A percentile compares a stretch with the other conserved stretches of the same genome.
Evolutionary conservation across 2,329 filamentous ascomycete species (phyloP).

Genomic region (Fusarium lateritium): DNA sequence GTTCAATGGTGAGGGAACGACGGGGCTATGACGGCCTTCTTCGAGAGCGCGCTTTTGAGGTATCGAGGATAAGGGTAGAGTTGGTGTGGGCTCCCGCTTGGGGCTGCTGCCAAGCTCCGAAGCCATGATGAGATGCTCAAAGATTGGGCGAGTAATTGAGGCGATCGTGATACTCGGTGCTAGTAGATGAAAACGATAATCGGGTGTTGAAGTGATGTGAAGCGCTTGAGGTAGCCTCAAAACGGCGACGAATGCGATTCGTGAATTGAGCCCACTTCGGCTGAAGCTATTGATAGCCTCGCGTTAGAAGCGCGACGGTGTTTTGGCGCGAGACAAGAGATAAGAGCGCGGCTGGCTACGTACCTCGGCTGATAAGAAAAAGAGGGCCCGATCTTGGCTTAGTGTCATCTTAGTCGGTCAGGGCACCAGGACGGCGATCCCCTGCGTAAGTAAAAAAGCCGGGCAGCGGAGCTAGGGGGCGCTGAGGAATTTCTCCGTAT

Average conservation of each 20-base stretch:
- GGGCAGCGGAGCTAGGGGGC: slow-evolving; percentile 41
- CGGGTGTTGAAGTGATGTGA: slow-evolving; percentile 7
- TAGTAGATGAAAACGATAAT: not conserved
- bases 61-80: slow-evolving; percentile 61
- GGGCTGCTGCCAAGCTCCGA: slow-evolving; percentile 56
- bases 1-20: slow-evolving; percentile 82
- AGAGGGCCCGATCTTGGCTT: slow-evolving; percentile 50
- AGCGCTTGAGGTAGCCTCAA: slow-evolving; percentile 4
- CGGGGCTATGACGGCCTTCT: slow-evolving; percentile 75
- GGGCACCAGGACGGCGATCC: slow-evolving; percentile 35
- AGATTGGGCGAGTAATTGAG: not conserved
- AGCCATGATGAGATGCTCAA: slow-evolving; percentile 49
- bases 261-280: slow-evolving; percentile 17
- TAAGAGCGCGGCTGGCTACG: not conserved
- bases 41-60: slow-evolving; percentile 77
- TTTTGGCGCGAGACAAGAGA: slow-evolving; percentile 21
- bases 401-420: slow-evolving; percentile 48
- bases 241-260: slow-evolving; percentile 17
- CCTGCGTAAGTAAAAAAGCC: slow-evolving; percentile 41
- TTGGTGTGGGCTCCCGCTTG: slow-evolving; percentile 60
- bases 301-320: slow-evolving; percentile 21
- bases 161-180: not conserved
- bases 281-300: slow-evolving; percentile 25
- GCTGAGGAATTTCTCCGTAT: slow-evolving; percentile 43
- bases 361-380: slow-evolving; percentile 34